Evolutionary conservation across 2,329 filamentous ascomycete species (phyloP), one percentile per base, ranked within the genome.

Genomic region (Ramularia endophylla): DNA sequence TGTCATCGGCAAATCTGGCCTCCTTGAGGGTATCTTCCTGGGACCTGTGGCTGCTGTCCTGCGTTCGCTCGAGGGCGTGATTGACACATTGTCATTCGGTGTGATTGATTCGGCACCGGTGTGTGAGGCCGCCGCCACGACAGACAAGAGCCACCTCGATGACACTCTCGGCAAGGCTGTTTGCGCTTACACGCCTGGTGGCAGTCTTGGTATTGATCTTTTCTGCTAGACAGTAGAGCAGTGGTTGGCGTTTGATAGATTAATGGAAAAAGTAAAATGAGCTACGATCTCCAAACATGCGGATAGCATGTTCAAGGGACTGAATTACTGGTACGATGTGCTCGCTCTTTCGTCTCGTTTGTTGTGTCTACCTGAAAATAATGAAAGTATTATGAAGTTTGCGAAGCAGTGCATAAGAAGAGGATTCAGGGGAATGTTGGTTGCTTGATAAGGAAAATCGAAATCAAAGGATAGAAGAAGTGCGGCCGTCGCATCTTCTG

Each of bases 1-100:
- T 20, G 44, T 66, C 3, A 65, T 64, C 40, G 59, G 58, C 36
- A 66, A 65, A 47, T 49, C 61, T 13, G 58, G 58, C 2, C 33
- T 65, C 4, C 46, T 63, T 33, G 39, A 8, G 0, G 41, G 41
- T 0, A 38, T 63, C 2, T 18, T 64, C 19, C 42, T 65, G 17
- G 62, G 59, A 2, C 8, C 61, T 0, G 42, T 65, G 4, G 53
- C 54, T 7, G 43, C 49, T 8, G 47, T 53, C 2, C 55, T 65
- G 2, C 50, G 58, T 15, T 29, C 28, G 1, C 31, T 38, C 3
- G 36, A 46, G 20, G 25, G 8, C 3, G 36, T 39, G 6, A 25
- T 46, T n/a, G 36, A 46, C 32, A 41, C 32, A 16, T 32, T 46
- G 20, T 34, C 43, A 18, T 46, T 43, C 11, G 40, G 35, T 5